Percentiles rank a stretch among this genome's conserved stretches.
These are phyloP conservation scores for Colletotrichum sp. DNA, from an alignment of 2,329 filamentous ascomycete genomes.

Conservation along the genomic window DNA sequence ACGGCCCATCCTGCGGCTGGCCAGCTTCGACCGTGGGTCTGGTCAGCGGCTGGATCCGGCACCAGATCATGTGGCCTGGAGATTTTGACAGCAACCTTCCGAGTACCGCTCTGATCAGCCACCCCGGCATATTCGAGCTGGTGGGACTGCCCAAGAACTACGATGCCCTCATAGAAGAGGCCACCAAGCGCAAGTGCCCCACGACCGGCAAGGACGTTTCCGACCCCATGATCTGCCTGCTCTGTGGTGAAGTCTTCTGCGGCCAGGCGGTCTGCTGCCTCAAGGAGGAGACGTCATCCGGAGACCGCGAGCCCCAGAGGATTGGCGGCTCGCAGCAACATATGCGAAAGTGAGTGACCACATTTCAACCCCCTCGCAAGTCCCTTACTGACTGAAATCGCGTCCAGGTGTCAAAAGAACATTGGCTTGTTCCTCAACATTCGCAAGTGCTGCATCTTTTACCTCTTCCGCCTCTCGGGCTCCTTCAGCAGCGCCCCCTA, in stretches of 20 bases:
- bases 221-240: conserved; percentile 90
- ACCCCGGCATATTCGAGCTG: conserved; percentile 93
- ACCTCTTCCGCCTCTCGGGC: conserved; percentile 81
- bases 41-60: conserved; percentile 75
- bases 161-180: conserved; percentile 90
- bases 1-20: conserved; percentile 52
- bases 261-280: conserved; percentile 92
- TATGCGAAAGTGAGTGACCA: conserved; percentile 73
- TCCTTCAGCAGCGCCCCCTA: conserved; percentile 90
- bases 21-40: conserved; percentile 49
- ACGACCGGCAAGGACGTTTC: conserved; percentile 90
- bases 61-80: conserved; percentile 53
- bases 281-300: conserved; percentile 58
- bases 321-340: conserved; percentile 92
- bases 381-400: conserved; percentile 25
- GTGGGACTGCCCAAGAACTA: conserved; percentile 92
- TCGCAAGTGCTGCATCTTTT: conserved; percentile 91
- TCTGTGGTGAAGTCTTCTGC: conserved; percentile 97
- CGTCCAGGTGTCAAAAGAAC: conserved; percentile 78
- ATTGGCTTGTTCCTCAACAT: conserved; percentile 97
- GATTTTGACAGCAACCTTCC: conserved; percentile 29
- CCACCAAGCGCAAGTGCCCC: conserved; percentile 81
- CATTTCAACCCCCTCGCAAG: not conserved
- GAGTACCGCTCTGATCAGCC: conserved; percentile 62
- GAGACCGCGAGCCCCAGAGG: conserved; percentile 45